phyloP scores from a whole-genome alignment of 345 rosid genomes.

The Brassica incana region DNA sequence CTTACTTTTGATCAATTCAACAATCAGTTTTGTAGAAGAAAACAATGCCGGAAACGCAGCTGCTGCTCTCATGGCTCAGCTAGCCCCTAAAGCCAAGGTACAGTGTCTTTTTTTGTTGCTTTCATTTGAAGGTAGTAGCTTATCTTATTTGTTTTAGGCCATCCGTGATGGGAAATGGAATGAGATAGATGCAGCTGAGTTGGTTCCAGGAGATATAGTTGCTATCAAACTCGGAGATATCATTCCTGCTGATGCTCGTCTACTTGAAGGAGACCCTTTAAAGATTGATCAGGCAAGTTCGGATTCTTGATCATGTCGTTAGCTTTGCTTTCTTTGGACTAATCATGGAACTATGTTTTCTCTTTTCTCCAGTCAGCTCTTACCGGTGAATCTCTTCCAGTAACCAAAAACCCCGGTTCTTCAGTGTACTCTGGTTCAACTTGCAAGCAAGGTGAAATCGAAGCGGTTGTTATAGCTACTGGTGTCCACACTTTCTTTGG shows the following conservation, averaged over 20 bases:
- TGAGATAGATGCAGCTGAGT: conserved; percentile 63
- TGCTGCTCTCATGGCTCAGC: conserved; percentile 69
- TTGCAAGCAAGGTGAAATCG: conserved; percentile 91
- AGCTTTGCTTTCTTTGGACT: background rate
- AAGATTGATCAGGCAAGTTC: conserved; percentile 59
- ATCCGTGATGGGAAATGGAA: conserved; percentile 63
- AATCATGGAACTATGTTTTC: conserved; percentile 6
- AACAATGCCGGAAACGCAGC: conserved; percentile 79
- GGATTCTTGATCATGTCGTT: background rate
- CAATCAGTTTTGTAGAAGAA: conserved; percentile 66
- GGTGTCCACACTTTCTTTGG: conserved; percentile 95
- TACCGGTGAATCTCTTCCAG: conserved; percentile 67
- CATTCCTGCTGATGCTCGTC: conserved; percentile 74
- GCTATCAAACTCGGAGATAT: conserved; percentile 51
- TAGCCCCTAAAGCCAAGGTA: conserved; percentile 73
- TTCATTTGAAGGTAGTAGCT: background rate
- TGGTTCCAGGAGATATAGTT: conserved; percentile 71
- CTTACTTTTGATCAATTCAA: conserved; percentile 57
- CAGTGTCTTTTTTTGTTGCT: background rate
- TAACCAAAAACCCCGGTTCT: conserved; percentile 65
- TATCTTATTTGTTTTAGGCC: conserved; percentile 33
- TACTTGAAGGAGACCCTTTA: conserved; percentile 74
- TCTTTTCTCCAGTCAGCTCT: conserved; percentile 50
- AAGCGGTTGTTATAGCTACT: conserved; percentile 87
- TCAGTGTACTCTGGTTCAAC: conserved; percentile 92